These are phyloP conservation scores for Ustilago cynodontis DNA, from an alignment of 1,284 basidiomycete genomes.

Conservation along the genomic window DNA sequence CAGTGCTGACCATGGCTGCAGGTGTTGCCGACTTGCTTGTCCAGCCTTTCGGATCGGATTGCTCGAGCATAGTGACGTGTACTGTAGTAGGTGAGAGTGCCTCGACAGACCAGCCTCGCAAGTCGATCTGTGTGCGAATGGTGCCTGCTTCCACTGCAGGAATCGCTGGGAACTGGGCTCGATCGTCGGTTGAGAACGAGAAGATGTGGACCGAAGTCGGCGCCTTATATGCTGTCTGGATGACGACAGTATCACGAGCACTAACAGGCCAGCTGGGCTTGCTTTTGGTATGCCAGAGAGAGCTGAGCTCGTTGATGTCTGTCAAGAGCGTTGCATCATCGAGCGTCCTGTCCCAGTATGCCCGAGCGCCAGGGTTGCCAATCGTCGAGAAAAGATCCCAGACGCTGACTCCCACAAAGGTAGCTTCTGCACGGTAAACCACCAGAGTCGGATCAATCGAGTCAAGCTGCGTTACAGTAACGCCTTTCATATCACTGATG, in stretches of 20 bases:
- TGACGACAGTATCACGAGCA: constrained; percentile 87
- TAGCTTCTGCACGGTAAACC: constrained; percentile 95
- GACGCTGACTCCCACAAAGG: constrained; percentile 93
- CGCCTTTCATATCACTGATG: constrained; percentile 85
- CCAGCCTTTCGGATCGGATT: constrained; percentile 97
- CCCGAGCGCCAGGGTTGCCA: constrained; percentile 82
- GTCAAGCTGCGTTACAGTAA: constrained; percentile 85
- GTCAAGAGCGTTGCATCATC: constrained; percentile 87
- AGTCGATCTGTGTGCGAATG: constrained; percentile 92
- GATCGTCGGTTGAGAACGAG: constrained; percentile 91
- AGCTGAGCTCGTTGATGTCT: constrained; percentile 82
- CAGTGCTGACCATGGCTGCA: constrained; percentile 78
- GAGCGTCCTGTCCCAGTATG: constrained; percentile 89
- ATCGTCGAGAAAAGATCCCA: constrained; percentile 96
- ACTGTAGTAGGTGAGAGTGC: constrained; percentile 94
- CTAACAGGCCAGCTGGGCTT: constrained; percentile 63
- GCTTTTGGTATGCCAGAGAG: constrained; percentile 70
- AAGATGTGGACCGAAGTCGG: constrained; percentile 92
- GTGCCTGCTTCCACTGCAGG: constrained; percentile 77
- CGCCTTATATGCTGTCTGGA: constrained; percentile 97
- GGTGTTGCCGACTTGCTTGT: constrained; percentile 93
- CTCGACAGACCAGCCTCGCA: constrained; percentile 98
- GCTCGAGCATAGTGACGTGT: constrained; percentile 91
- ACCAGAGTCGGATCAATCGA: constrained; percentile 97
- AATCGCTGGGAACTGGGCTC: constrained; percentile 84